Evolutionary conservation across 805 yeast species (phyloP).

Genomic region (Tetrapisispora iriomotensis): DNA sequence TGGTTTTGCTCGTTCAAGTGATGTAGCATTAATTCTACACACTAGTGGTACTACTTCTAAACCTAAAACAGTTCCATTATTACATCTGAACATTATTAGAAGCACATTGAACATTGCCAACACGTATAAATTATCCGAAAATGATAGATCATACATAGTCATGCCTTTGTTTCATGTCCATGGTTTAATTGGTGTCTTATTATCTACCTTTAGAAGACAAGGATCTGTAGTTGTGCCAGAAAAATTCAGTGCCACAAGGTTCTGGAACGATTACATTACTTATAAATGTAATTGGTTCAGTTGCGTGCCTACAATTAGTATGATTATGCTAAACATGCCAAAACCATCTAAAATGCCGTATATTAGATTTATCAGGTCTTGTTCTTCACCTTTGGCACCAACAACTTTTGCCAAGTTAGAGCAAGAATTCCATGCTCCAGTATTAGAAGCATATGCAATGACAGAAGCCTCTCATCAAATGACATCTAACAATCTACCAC

Average conservation of each 20-base stretch:
- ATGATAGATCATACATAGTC: slow-evolving; percentile 51
- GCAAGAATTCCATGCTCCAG: slow-evolving; percentile 51
- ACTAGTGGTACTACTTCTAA: slow-evolving; percentile 72
- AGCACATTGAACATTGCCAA: slow-evolving; percentile 49
- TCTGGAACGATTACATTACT: slow-evolving; percentile 48
- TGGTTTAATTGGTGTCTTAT: slow-evolving; percentile 56
- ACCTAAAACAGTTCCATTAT: slow-evolving; percentile 66
- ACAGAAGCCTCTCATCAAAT: slow-evolving; percentile 77
- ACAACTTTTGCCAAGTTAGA: slow-evolving; percentile 51
- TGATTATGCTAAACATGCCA: slow-evolving; percentile 46
- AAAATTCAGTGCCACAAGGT: slow-evolving; percentile 47
- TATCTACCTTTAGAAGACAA: slow-evolving; percentile 51
- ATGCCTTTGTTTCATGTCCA: slow-evolving; percentile 78
- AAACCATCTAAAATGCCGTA: slow-evolving; percentile 43
- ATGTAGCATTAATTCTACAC: slow-evolving; percentile 56
- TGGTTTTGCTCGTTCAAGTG: slow-evolving; percentile 38
- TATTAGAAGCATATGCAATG: slow-evolving; percentile 71
- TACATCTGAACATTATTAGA: slow-evolving; percentile 52
- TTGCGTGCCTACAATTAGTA: slow-evolving; percentile 70
- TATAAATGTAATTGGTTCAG: slow-evolving; percentile 59
- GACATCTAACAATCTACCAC: slow-evolving; percentile 61
- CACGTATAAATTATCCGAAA: slow-evolving; percentile 42
- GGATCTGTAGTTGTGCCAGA: slow-evolving; percentile 57
- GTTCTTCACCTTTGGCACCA: slow-evolving; percentile 65
- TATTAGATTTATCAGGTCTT: slow-evolving; percentile 59